Percentiles rank a stretch among this genome's conserved stretches.
phyloP scores from a whole-genome alignment of 768 basidiomycete species.

The Crucibulum laeve region DNA sequence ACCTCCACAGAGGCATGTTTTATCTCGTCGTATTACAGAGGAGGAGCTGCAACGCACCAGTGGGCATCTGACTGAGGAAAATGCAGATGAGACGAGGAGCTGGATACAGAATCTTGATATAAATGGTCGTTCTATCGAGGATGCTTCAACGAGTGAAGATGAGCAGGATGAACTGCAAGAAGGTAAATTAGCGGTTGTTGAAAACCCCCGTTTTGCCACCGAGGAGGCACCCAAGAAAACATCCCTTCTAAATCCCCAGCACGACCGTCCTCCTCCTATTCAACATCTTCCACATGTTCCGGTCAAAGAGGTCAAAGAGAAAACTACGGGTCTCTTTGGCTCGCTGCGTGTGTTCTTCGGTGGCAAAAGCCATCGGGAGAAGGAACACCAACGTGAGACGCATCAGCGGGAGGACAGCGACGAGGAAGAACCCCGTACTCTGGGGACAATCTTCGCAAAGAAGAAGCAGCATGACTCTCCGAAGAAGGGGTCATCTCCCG shows the following conservation, averaged over 20 bases:
- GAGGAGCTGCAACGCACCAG: conserved; percentile 20
- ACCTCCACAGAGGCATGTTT: conserved; percentile 15
- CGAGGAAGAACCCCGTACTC: neutral
- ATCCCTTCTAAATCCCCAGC: too few relatives aligned
- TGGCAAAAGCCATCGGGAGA: conserved; percentile 3
- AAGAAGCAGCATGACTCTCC: neutral
- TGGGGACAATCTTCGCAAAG: neutral
- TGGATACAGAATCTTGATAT: conserved; percentile 4
- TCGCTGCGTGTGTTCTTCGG: neutral
- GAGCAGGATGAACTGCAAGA: conserved; percentile 28
- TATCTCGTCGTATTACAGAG: conserved; percentile 28
- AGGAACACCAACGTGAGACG: conserved; percentile 4
- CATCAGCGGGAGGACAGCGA: conserved; percentile 8
- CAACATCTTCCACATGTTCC: neutral
- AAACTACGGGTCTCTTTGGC: neutral
- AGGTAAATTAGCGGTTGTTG: conserved; percentile 39
- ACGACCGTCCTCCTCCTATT: too few relatives aligned
- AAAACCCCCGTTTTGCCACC: conserved; percentile 47
- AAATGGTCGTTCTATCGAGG: neutral
- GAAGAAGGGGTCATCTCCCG: conserved; percentile 2
- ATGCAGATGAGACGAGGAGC: conserved; percentile 1
- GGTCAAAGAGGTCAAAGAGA: conserved; percentile 2
- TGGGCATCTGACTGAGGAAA: neutral
- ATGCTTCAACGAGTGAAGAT: conserved; percentile 6
- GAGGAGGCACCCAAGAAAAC: too few relatives aligned